These are phyloP conservation scores for Talaromyces sp. DNA, from an alignment of 2,329 filamentous ascomycete species.

Conservation along the genomic window DNA sequence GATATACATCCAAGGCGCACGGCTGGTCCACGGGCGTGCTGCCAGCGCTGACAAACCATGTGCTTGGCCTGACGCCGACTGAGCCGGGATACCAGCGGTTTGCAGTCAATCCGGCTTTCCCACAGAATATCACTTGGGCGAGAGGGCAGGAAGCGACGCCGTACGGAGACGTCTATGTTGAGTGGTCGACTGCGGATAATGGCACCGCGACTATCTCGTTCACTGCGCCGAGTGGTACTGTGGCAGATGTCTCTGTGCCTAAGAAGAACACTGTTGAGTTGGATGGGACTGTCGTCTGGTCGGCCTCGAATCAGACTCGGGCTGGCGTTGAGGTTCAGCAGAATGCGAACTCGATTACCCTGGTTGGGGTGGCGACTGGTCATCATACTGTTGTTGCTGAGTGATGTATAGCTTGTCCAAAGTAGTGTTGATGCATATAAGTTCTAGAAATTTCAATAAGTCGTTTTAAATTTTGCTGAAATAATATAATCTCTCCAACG, in stretches of 20 bases:
- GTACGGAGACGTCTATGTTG: slow-evolving; percentile 32
- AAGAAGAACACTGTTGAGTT: neutral
- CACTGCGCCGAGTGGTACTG: slow-evolving; percentile 4
- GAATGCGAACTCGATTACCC: neutral
- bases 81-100: slow-evolving; percentile 37
- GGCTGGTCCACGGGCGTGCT: slow-evolving; percentile 51
- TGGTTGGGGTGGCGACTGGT: neutral
- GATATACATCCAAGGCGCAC: slow-evolving; percentile 47
- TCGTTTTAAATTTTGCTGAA: neutral
- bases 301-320: neutral
- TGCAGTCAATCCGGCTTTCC: slow-evolving; percentile 36
- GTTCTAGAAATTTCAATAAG: too few species aligned
- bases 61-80: slow-evolving; percentile 45
- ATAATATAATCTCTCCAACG: too few species aligned
- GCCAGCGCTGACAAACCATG: slow-evolving; percentile 42
- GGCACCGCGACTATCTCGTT: slow-evolving; percentile 3
- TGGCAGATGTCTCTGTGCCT: slow-evolving; percentile 11
- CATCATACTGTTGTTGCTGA: neutral
- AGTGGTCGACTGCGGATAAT: slow-evolving; percentile 27
- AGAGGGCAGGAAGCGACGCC: slow-evolving; percentile 42
- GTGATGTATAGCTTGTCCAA: neutral
- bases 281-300: neutral
- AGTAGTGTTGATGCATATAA: neutral
- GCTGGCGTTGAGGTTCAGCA: neutral
- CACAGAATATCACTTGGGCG: slow-evolving; percentile 39